phyloP scores from a whole-genome alignment of 352 stramenopile genomes.

The Phytophthora megakarya region DNA sequence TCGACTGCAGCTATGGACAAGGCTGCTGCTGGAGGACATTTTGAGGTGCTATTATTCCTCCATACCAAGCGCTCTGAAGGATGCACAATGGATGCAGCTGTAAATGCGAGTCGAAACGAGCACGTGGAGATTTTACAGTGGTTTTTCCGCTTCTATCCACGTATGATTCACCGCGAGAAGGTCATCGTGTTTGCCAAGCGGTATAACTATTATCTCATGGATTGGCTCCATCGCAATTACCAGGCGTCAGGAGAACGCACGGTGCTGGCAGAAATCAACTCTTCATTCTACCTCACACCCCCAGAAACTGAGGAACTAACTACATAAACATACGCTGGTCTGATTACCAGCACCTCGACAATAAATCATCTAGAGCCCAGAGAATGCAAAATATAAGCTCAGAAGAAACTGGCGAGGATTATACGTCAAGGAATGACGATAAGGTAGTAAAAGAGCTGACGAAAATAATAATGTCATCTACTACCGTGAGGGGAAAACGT shows the following conservation, averaged over 20 bases:
- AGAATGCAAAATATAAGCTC: slow-evolving; percentile 1
- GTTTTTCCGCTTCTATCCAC: slow-evolving; percentile 43
- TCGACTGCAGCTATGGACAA: slow-evolving; percentile 40
- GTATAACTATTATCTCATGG: slow-evolving; percentile 51
- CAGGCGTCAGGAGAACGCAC: slow-evolving; percentile 40
- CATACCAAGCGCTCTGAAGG: slow-evolving; percentile 35
- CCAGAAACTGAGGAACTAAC: slow-evolving; percentile 29
- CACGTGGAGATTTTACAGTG: slow-evolving; percentile 45
- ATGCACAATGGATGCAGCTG: slow-evolving; percentile 39
- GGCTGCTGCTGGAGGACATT: slow-evolving; percentile 39
- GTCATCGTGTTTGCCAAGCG: slow-evolving; percentile 47
- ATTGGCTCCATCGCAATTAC: slow-evolving; percentile 47
- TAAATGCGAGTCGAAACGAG: slow-evolving; percentile 41
- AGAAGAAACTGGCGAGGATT: not conserved
- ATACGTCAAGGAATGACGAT: not conserved
- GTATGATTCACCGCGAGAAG: slow-evolving; percentile 45
- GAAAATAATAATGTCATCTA: too few species aligned
- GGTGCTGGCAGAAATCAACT: slow-evolving; percentile 42
- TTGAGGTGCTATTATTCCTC: slow-evolving; percentile 47
- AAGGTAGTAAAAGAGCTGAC: not conserved
- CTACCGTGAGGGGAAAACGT: too few species aligned
- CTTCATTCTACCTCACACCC: slow-evolving; percentile 41
- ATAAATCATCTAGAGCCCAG: slow-evolving; percentile 10
- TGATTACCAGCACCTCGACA: not conserved
- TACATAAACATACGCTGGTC: slow-evolving; percentile 9